Evolutionary conservation across 441 rosid genomes (phyloP), one percentile per base, ranked within the genome.

Genomic region (Erysimum pusillum): DNA sequence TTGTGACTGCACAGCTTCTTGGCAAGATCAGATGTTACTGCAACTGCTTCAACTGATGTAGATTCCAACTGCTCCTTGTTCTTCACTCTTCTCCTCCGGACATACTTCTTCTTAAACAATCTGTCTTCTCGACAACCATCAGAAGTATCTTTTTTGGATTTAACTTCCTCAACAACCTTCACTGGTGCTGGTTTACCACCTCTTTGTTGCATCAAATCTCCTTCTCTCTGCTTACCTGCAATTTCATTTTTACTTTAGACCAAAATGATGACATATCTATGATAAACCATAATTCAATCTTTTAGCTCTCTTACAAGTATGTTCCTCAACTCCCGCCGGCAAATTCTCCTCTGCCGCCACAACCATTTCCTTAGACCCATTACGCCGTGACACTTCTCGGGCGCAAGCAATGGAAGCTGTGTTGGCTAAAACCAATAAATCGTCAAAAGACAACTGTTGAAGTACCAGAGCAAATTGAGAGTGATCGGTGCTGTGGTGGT

Each of bases 21-120:
- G 67, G 17, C 17, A 49, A 51, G 18, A 13, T 66, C 35, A 32
- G 0, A 48, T 34, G 58, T 32, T 48, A 31, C 42, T 3, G 34
- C 42, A 66, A 48, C 42, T 42, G 28, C 56, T 46, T 9, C 56
- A 64, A 32, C 22, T 17, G 22, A 48, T 17, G 53, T 8, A 8
- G 12, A 48, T 48, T 48, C 12, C 25, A 48, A 0, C 25, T 8
- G 53, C 25, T 48, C 25, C 53, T 48, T 17, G 53, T 48, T 48
- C 53, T 48, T 48, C 2, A 15, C 70, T 66, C 58, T 52, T 52
- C 5, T 52, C 61, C 18, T 67, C 25, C 49, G 49, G 61, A 52
- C 61, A 38, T 36, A 67, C 46, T 38, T 52, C 1, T 36, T 67
- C 61, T 22, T 13, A 51, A 52, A 67, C 25, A 14, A 52, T 67